Base-by-base conservation (phyloP, 805 yeast genomes). In the Candida xiaguanensis region DNA sequence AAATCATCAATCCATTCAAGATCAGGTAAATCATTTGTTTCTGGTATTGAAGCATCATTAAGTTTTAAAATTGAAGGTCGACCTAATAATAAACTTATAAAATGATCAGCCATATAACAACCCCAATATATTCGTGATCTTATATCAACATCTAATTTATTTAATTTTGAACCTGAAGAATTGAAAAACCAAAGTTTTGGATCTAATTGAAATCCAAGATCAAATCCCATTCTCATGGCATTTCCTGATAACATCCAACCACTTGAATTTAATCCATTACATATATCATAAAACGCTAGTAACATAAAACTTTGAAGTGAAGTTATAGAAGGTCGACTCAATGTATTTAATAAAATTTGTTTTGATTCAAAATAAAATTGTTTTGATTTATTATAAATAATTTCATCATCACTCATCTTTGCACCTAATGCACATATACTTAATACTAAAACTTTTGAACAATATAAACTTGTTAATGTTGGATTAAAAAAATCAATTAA, bases 101-200 rank as follows among this genome's bases (percentile, higher is more conserved):
- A 75, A 51, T 78, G 84, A 53, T 80, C 86, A 2, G 80, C 81
- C 41, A 79, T 61, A 53, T 74, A 80, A 36, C 80, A 72, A 3
- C 85, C 85, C 86, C 86, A 80, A 52, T 75, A 77, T 8, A 80
- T 75, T 42, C 86, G 61, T 36, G 78, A 70, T 42, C 83, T 64
- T 39, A 80, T 77, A 29, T 72, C 77, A 13, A 74, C 63, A 46
- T 78, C 81, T 36, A 78, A 66, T 23, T 70, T 66, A n/a, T 70
- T 34, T 74, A 53, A 27, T 60, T 56, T 56, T 13, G 63, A 28
- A 28, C 6, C 12, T 8, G 31, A 20, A 7, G 24, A 60, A 44
- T 67, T 67, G 36, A 69, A 51, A 46, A 70, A 70, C 83, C 83
- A 78, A n/a, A 72, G 76, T 43, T 74, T 63, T 2, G 85, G 84